phyloP scores from a whole-genome alignment of 2,329 filamentous ascomycete genomes.

The Calonectria pauciramosa region DNA sequence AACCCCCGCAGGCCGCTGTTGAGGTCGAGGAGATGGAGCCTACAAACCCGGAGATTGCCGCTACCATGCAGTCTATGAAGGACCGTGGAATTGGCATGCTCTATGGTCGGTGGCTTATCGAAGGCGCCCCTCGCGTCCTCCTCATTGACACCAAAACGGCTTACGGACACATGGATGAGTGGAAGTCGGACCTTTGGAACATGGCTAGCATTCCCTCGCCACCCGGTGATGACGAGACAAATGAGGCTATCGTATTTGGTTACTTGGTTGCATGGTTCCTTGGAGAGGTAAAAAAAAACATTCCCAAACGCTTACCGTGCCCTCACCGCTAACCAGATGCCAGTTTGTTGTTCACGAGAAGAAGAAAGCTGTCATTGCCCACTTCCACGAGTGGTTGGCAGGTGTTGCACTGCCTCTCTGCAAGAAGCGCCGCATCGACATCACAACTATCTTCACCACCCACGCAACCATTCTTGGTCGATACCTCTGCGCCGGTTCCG shows the following conservation, averaged over 20 bases:
- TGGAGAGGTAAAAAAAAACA: constrained; percentile 82
- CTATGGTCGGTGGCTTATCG: constrained; percentile 97
- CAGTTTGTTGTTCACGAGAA: constrained; percentile 96
- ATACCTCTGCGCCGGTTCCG: constrained; percentile 96
- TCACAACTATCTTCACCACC: constrained; percentile 98
- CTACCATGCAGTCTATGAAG: constrained; percentile 92
- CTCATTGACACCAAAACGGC: constrained; percentile 96
- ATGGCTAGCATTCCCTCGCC: constrained; percentile 94
- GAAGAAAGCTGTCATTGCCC: constrained; percentile 91
- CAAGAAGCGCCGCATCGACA: constrained; percentile 94
- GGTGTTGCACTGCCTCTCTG: constrained; percentile 92
- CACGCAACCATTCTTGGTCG: constrained; percentile 95
- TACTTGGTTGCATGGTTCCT: constrained; percentile 98
- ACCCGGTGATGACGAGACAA: constrained; percentile 92
- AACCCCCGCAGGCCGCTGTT: constrained; percentile 80
- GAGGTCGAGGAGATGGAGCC: constrained; percentile 96
- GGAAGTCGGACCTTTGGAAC: constrained; percentile 97
- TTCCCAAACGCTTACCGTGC: not conserved
- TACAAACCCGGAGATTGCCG: constrained; percentile 81
- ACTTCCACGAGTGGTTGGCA: constrained; percentile 99
- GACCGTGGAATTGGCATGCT: constrained; percentile 90
- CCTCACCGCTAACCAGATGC: constrained; percentile 29
- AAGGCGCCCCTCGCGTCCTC: constrained; percentile 92
- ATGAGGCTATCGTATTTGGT: constrained; percentile 97
- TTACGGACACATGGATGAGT: constrained; percentile 92